Conservation (phyloP, 1,139 yeast genomes). For the Debaryomyces robertsiae region DNA sequence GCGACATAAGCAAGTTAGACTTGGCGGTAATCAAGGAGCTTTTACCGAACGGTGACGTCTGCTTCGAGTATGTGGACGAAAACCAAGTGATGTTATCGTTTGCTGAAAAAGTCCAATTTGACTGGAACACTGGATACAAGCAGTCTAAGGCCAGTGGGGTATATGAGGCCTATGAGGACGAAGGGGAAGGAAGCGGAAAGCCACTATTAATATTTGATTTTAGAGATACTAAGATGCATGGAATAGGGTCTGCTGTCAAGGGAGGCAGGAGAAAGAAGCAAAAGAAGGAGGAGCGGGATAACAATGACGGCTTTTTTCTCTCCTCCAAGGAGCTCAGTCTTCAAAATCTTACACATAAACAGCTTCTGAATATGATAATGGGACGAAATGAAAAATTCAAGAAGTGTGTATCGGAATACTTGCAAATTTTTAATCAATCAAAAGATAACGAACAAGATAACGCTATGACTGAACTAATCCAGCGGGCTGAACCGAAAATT, state of each 20-base stretch:
- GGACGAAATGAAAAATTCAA: slow-evolving; percentile 60
- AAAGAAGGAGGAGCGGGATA: slow-evolving; percentile 15
- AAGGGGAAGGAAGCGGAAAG: slow-evolving; percentile 21
- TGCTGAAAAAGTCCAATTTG: slow-evolving; percentile 35
- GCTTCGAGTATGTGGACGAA: slow-evolving; percentile 71
- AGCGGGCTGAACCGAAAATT: slow-evolving; percentile 33
- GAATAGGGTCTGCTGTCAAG: slow-evolving; percentile 36
- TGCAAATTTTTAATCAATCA: slow-evolving; percentile 30
- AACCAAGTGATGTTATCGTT: slow-evolving; percentile 52
- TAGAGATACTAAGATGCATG: slow-evolving; percentile 60
- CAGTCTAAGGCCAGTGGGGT: slow-evolving; percentile 35
- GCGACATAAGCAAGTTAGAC: slow-evolving; percentile 44
- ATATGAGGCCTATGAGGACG: slow-evolving; percentile 34
- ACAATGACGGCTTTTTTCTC: slow-evolving; percentile 27
- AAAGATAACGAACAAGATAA: slow-evolving; percentile 21
- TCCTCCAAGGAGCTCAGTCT: slow-evolving; percentile 25
- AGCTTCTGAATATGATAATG: slow-evolving; percentile 59
- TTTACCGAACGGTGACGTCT: slow-evolving; percentile 67
- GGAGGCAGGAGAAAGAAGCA: slow-evolving; percentile 23
- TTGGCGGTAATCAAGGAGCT: slow-evolving; percentile 65
- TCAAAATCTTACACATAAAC: slow-evolving; percentile 30
- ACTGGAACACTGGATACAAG: slow-evolving; percentile 48
- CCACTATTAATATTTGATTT: slow-evolving; percentile 77
- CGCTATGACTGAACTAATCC: slow-evolving; percentile 38
- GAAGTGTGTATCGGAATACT: slow-evolving; percentile 41